Evolutionary conservation across 208 protist species (phyloP), one percentile per base, ranked within the genome.

Genomic region (Phytomonas serpens): DNA sequence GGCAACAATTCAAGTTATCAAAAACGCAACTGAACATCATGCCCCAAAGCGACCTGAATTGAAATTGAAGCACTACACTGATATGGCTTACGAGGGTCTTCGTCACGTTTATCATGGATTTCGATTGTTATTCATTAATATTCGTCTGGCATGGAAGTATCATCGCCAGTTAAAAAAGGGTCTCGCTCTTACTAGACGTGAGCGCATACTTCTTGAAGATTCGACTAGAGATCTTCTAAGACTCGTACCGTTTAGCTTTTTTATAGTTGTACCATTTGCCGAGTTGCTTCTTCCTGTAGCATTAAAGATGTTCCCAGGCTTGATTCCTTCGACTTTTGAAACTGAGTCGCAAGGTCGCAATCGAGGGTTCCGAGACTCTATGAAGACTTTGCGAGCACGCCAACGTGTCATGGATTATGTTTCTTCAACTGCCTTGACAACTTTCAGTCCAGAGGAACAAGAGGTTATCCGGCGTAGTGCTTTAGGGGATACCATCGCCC

Each of bases 301-400:
- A 10, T 81, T 99, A 34, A 98, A 97, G 72, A 93, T 98, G 80
- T 99, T 99, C 82, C 98, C 98, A 31, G 96, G 97, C 23, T 82
- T 99, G 51, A 96, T 99, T 67, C 98, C 98, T 31, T 97, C 89
- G 23, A 98, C 97, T 5, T 99, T 98, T 79, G 88, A 98, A 73
- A 92, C 90, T 2, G 79, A 94, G 73, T 85, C 79, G 29, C 93
- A 97, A 69, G 88, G 90, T 13, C 78, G 87, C 67, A 96, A 95
- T 71, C 84, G 88, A 29, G 80, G 82, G 16, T 96, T 90, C 78
- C 75, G 68, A 16, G 84, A 86, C 33, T 82, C 85, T 3, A 83
- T 96, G 76, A 86, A 88, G 72, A 94, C 88, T 11, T 78, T 94
- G 65, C 82, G 83, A 64, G 91, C 91, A 51, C 81, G 91, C 36